Conservation (phyloP, 768 basidiomycete genomes). For the Termitomyces sp. region DNA sequence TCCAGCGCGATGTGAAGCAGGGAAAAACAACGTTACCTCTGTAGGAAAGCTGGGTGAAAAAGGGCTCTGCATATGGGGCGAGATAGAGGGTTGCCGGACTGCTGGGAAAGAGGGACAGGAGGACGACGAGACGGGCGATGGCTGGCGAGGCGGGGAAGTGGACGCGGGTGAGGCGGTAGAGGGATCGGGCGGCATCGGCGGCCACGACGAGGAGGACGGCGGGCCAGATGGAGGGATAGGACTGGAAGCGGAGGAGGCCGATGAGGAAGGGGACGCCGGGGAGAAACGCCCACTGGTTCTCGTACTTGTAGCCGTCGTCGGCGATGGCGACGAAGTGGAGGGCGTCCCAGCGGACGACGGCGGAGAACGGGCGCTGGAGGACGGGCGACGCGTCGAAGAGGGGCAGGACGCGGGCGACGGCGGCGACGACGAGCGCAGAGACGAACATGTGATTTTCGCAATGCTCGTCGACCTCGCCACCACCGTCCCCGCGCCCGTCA, state of each 20-base stretch:
- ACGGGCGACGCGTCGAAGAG: conserved; percentile 34
- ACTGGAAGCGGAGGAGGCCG: conserved; percentile 22
- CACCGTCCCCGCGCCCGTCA: conserved; percentile 57
- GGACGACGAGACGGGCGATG: conserved; percentile 53
- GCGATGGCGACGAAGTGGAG: conserved; percentile 79
- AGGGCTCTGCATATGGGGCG: conserved; percentile 79
- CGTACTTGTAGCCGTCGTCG: conserved; percentile 47
- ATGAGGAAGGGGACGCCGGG: conserved; percentile 61
- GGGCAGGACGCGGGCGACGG: conserved; percentile 21
- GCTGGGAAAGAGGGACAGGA: conserved; percentile 74
- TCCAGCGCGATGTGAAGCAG: not conserved
- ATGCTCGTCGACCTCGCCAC: conserved; percentile 40
- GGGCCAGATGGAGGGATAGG: conserved; percentile 20
- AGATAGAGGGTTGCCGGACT: conserved; percentile 71
- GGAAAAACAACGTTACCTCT: conserved; percentile 35
- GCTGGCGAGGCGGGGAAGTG: conserved; percentile 48
- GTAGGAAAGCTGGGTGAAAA: conserved; percentile 81
- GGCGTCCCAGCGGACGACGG: conserved; percentile 78
- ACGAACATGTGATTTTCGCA: conserved; percentile 8
- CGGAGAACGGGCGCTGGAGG: conserved; percentile 16
- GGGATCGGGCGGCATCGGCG: conserved; percentile 32
- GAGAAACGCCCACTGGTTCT: conserved; percentile 87
- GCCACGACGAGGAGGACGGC: conserved; percentile 31
- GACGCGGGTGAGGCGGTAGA: conserved; percentile 34
- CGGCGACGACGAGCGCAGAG: conserved; percentile 15